phyloP scores from a whole-genome alignment of 768 basidiomycete species.

The Mycena metata region DNA sequence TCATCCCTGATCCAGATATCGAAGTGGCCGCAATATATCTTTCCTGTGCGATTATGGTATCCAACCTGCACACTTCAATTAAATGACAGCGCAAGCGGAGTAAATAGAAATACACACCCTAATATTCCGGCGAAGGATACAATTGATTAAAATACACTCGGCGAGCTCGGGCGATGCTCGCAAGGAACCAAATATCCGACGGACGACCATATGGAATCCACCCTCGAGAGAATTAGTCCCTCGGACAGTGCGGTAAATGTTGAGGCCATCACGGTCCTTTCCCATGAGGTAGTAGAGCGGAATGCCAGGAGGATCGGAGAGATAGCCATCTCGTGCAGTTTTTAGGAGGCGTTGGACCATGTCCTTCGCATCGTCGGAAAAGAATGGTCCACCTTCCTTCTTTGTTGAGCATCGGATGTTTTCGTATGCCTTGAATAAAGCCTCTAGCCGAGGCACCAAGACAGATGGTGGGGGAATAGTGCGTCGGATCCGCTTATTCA shows the following conservation, averaged over 20 bases:
- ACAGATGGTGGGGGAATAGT: neutral
- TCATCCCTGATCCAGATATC: conserved; percentile 5
- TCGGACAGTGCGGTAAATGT: conserved; percentile 33
- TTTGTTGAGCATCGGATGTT: conserved; percentile 17
- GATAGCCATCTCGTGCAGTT: conserved; percentile 27
- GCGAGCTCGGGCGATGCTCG: conserved; percentile 16
- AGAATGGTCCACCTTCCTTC: neutral
- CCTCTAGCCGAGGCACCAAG: neutral
- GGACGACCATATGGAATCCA: conserved; percentile 39
- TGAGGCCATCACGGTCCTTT: conserved; percentile 36
- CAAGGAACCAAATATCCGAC: conserved; percentile 8
- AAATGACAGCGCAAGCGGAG: neutral
- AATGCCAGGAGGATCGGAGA: conserved; percentile 40
- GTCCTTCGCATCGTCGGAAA: conserved; percentile 18
- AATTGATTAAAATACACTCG: conserved; percentile 16
- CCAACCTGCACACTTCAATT: neutral
- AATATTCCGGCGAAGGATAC: conserved; percentile 17
- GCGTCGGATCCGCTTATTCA: conserved; percentile 9
- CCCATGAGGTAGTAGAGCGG: conserved; percentile 32
- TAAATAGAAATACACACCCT: conserved; percentile 11
- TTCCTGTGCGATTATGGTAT: conserved; percentile 9
- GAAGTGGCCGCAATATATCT: neutral
- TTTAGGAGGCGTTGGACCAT: conserved; percentile 9
- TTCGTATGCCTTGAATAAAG: neutral
- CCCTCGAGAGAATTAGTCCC: conserved; percentile 35